Evolutionary conservation across 306 rosid species (phyloP), one percentile per base, ranked within the genome.

Genomic region (Lablab purpureus): DNA sequence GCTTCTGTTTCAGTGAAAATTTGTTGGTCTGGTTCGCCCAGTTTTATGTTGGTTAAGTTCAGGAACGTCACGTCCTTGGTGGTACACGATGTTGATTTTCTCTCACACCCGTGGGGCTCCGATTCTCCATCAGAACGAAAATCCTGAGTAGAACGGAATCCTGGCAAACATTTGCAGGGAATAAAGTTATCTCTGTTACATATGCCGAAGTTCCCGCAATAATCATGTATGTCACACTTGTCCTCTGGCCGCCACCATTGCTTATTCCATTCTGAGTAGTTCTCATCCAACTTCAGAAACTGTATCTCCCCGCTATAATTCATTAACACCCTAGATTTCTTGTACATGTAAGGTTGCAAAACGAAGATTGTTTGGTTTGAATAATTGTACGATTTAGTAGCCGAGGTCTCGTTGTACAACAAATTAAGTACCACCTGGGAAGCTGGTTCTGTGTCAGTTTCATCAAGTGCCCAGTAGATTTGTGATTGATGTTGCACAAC

Each of bases 151-250:
- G 9, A 6, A 34, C 37, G 6, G 37, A 34, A 34, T 34, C 91
- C 88, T 0, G 89, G 92, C 68, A 90, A 81, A 22, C 90, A 90
- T 30, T 75, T 85, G 81, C 92, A 87, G 15, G 0, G 3, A 58
- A 4, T 12, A 7, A 0, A 0, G 1, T 55, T 10, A 2, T 80
- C 3, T 3, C 0, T 0, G 36, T 70, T 83, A 52, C 93, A 87
- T 50, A 59, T 65, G 18, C 87, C 80, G 23, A 80, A 87, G 58
- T 1, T 52, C 18, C 90, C 89, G 12, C 90, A 90, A 30, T 5
- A 46, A 7, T 88, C 37, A 5, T 62, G 8, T 65, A 17, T 55
- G 1, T 80, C 51, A 18, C 90, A 91, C 0, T 0, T 0, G 17
- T 78, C 68, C 7, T 3, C 9, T 11, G 95, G 90, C 37, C 15